Percentiles rank a stretch among this genome's conserved stretches.
Evolutionary conservation across 2,329 filamentous ascomycete species (phyloP).

Genomic region (Trichoderma lentiforme): DNA sequence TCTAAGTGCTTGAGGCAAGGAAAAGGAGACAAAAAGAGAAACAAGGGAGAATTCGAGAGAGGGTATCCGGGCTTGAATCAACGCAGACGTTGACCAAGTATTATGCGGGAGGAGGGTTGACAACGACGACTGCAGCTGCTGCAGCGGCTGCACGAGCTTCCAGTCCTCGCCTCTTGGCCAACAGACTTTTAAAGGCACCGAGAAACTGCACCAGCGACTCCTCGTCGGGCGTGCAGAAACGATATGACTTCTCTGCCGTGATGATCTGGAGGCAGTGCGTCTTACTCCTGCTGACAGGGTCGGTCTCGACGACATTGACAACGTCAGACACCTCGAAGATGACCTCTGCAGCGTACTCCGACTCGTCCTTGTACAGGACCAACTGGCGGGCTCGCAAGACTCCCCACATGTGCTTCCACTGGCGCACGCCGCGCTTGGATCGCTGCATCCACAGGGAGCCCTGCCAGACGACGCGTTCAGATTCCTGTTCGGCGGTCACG

Average conservation of each 20-base stretch:
- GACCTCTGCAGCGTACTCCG: conserved; percentile 82
- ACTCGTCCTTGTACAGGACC: conserved; percentile 87
- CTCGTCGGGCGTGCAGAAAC: conserved; percentile 75
- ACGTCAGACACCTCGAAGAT: conserved; percentile 76
- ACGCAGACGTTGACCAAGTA: not conserved
- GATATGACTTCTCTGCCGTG: conserved; percentile 81
- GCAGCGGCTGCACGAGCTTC: conserved; percentile 43
- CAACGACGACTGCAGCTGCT: conserved; percentile 19
- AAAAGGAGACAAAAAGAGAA: not conserved
- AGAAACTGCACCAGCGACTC: conserved; percentile 80
- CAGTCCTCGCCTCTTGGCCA: conserved; percentile 66
- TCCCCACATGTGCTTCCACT: conserved; percentile 95
- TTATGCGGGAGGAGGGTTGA: conserved; percentile 16
- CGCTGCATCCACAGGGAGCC: conserved; percentile 84
- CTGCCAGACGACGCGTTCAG: conserved; percentile 90
- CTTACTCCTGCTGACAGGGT: conserved; percentile 82
- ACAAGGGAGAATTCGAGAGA: not conserved
- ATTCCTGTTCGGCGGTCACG: conserved; percentile 53
- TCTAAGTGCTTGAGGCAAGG: not conserved
- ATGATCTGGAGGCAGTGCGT: conserved; percentile 88
- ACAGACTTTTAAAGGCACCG: conserved; percentile 83
- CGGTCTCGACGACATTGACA: conserved; percentile 88
- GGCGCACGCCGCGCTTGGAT: conserved; percentile 75
- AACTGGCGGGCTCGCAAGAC: conserved; percentile 83
- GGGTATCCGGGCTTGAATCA: not conserved